Percentiles rank a stretch among this genome's conserved stretches.
Evolutionary conservation across 129 eudicot species (phyloP).

Genomic region (Artemisia argyi): DNA sequence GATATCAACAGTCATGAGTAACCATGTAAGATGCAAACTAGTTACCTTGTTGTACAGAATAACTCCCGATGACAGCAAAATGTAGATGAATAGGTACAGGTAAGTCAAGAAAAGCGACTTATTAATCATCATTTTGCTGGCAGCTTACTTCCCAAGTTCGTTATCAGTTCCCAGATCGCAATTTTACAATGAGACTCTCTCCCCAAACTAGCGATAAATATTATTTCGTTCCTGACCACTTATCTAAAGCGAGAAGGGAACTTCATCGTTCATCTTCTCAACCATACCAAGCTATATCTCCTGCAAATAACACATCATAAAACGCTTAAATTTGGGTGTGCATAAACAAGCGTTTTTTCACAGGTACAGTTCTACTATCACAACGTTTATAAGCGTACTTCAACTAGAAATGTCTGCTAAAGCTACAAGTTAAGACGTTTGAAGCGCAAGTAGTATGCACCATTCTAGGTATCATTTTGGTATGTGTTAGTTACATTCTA

Average conservation of each 20-base stretch:
- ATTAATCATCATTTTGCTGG: slow-evolving; percentile 58
- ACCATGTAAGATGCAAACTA: slow-evolving; percentile 10
- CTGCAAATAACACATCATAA: slow-evolving; percentile 15
- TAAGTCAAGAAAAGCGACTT: slow-evolving; percentile 69
- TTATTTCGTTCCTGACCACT: slow-evolving; percentile 14
- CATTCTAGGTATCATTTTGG: too few relatives aligned
- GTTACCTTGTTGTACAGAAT: slow-evolving; percentile 71
- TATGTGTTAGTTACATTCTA: too few relatives aligned
- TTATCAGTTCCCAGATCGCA: slow-evolving; percentile 22
- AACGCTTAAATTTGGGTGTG: too few relatives aligned
- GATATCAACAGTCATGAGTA: slow-evolving; percentile 1
- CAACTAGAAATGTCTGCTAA: too few relatives aligned
- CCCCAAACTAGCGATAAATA: slow-evolving; percentile 26
- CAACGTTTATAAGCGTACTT: too few relatives aligned
- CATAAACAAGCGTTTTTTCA: too few relatives aligned
- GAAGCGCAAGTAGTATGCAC: too few relatives aligned
- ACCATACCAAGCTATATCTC: slow-evolving; percentile 15
- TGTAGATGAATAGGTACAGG: slow-evolving; percentile 65
- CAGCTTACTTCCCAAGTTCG: slow-evolving; percentile 18
- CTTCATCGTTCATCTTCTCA: slow-evolving; percentile 22
- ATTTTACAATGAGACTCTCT: slow-evolving; percentile 27
- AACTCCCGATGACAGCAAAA: slow-evolving; percentile 71
- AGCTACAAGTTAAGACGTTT: too few relatives aligned
- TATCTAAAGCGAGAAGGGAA: slow-evolving; percentile 21
- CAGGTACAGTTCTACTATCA: too few relatives aligned